phyloP scores from a whole-genome alignment of 768 basidiomycete species.

The Pulveroboletus sp. region DNA sequence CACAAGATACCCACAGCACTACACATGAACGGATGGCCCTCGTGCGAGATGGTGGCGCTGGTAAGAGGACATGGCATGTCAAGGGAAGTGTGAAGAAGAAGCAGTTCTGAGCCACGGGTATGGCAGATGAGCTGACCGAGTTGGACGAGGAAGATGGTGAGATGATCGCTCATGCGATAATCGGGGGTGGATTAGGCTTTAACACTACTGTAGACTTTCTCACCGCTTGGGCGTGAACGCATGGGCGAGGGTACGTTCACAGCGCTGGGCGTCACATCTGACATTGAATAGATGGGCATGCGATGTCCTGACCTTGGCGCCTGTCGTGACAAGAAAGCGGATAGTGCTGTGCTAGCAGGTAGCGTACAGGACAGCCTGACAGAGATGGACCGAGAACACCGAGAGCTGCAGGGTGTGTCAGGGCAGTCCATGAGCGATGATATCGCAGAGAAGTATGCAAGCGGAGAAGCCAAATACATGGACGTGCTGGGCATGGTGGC shows the following conservation, averaged over 20 bases:
- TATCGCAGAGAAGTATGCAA: constrained; percentile 23
- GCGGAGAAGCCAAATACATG: constrained; percentile 19
- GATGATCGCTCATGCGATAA: not conserved
- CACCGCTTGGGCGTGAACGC: constrained; percentile 13
- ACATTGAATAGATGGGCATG: not conserved
- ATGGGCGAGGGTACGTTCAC: not conserved
- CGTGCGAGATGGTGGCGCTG: not conserved
- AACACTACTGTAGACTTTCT: constrained; percentile 9
- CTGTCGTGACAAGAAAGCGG: no score
- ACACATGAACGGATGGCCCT: constrained; percentile 4
- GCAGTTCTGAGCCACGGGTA: no score
- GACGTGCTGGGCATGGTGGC: constrained; percentile 24
- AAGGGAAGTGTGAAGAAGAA: constrained; percentile 5
- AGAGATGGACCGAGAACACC: no score
- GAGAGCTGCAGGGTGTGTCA: constrained; percentile 9
- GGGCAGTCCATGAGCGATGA: constrained; percentile 18
- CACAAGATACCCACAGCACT: constrained; percentile 1
- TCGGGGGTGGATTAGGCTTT: constrained; percentile 6
- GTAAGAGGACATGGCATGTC: not conserved
- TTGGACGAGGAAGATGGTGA: not conserved
- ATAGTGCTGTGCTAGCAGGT: no score
- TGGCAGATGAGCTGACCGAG: no score
- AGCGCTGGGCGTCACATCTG: not conserved
- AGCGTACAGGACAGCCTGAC: no score
- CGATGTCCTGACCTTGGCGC: not conserved